Evolutionary conservation across 2,329 filamentous ascomycete species (phyloP), one percentile per base, ranked within the genome.

Genomic region (Elsinoe ampelina): DNA sequence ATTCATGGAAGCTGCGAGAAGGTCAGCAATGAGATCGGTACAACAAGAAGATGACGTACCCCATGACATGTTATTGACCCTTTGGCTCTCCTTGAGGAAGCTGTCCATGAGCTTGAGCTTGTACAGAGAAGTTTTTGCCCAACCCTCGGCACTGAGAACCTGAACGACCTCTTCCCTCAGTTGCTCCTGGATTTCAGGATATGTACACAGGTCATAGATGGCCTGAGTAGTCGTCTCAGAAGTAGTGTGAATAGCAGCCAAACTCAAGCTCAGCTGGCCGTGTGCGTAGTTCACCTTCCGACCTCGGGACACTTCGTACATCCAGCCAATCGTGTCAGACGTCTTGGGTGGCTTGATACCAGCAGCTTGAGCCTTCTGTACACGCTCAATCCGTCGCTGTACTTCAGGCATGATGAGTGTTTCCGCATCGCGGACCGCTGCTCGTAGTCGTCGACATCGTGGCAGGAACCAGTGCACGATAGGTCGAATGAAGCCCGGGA

Each of bases 321-420:
- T 63, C 64, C 62, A 69, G 1, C 57, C 62, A 41, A 66, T 64
- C 2, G 61, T 56, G 58, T 67, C 66, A 45, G 59, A 57, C 22
- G 60, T 61, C 59, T 63, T 63, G n/a, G 57, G 54, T 2, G 56
- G 59, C 26, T 54, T 60, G 15, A 58, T 55, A 13, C 59, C 61
- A 50, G 61, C 61, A 47, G 57, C 52, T 30, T 57, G 17, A 8
- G 59, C 63, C 42, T 64, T 61, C 32, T 58, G 52, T 8, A 58
- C 55, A 17, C 61, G 58, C 22, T 45, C 57, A 1, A 66, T 63
- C 20, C 72, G 65, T 20, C 64, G 61, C 2, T 65, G 47, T 20
- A 74, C 64, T 41, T 69, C 67, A 0, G 70, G 68, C 1, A 63
- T 51, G 52, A 75, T 66, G 6, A 74, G 62, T 30, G 65, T 58